phyloP scores from a whole-genome alignment of 208 protist species.

The Strigomonas culicis region DNA sequence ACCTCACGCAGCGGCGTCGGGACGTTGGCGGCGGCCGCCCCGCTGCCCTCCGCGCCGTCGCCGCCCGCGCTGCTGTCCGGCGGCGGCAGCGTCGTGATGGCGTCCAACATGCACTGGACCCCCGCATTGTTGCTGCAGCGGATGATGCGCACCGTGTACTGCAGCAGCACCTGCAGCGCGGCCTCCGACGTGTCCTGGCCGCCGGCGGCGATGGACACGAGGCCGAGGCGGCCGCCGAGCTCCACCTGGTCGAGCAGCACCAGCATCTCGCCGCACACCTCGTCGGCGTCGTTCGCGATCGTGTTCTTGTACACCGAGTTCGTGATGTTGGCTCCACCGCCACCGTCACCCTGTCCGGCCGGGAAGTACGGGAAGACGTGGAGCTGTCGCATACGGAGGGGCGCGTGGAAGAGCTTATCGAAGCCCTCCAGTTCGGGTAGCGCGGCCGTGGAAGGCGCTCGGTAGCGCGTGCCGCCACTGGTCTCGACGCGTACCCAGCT shows the following conservation, averaged over 20 bases:
- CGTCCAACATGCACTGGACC: slow-evolving; percentile 23
- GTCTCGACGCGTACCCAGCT: slow-evolving; percentile 61
- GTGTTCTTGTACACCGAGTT: neutral
- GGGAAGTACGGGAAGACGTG: slow-evolving; percentile 31
- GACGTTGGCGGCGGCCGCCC: neutral
- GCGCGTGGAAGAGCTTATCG: slow-evolving; percentile 34
- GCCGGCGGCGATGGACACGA: slow-evolving; percentile 49
- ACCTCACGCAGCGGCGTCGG: neutral
- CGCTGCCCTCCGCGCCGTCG: neutral
- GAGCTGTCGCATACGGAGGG: slow-evolving; percentile 19
- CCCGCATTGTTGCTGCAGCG: slow-evolving; percentile 34
- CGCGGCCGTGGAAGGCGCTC: slow-evolving; percentile 50
- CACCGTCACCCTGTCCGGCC: neutral
- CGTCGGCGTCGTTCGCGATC: neutral
- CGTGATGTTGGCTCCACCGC: neutral
- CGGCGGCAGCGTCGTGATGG: slow-evolving; percentile 8
- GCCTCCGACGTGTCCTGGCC: slow-evolving; percentile 20
- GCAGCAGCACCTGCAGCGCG: slow-evolving; percentile 20
- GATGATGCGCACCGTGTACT: slow-evolving; percentile 28
- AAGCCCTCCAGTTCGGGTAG: slow-evolving; percentile 43
- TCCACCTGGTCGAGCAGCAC: slow-evolving; percentile 49
- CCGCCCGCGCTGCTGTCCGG: neutral
- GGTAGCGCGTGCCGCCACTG: slow-evolving; percentile 36
- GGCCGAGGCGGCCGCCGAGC: slow-evolving; percentile 48
- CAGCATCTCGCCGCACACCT: slow-evolving; percentile 13